Base-by-base conservation (phyloP, 345 rosid species). In the Murraya koenigii region DNA sequence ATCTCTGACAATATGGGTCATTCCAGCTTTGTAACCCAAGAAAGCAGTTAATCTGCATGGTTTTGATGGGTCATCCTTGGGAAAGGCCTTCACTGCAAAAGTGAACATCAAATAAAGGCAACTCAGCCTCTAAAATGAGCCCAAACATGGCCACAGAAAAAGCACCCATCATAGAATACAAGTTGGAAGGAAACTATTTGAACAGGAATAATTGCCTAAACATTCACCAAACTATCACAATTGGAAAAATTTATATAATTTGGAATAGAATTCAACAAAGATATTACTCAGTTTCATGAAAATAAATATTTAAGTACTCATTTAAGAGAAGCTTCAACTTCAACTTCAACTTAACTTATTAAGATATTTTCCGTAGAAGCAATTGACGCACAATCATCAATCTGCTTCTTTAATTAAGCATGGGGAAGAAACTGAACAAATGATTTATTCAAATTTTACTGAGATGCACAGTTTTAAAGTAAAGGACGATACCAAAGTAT, bases 1-100 rank as follows among this genome's bases (percentile, higher is more conserved):
- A 7, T 95, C 98, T 80, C 99, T 88, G 19, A 95, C 97, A 81
- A 95, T 90, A 75, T 95, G 99, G 30, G 97, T 95, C 97, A 95
- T 95, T 41, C 99, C 98, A 76, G 99, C 97, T 85, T 95, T 95
- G 75, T 93, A 93, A 19, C 97, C 98, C 82, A 93, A 44, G 69
- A 95, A 95, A 17, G 99, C 91, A 8, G 99, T 89, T 41, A 95
- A 80, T 33, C 85, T 89, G 82, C 97, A 93, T 7, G 92, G 91
- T 82, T 93, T 95, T 11, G 80, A 55, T 5, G 87, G 93, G 77
- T 95, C 93, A 71, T 95, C 99, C 75, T 86, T 92, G 33, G 97
- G 98, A 77, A 95, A 95, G 20, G 97, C 95, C 92, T 93, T 93
- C 88, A 95, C 99, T 93, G 90, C 0, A 81, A 62, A 60, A 26